Conservation (phyloP, 192 early-diverging fungal species). For the Backusella circina region DNA sequence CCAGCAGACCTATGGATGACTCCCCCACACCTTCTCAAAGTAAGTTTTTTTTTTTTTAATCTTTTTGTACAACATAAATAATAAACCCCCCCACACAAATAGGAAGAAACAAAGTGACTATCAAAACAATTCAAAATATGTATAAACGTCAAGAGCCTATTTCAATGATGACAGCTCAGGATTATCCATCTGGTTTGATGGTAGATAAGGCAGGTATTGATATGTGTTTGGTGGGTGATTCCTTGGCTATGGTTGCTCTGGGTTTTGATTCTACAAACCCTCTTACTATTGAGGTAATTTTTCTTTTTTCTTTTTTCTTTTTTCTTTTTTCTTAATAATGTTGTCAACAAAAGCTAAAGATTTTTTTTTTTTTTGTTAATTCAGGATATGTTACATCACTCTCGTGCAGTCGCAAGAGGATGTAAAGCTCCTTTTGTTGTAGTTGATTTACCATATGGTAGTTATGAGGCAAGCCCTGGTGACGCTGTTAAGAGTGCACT, state of each 20-base stretch:
- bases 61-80: not conserved
- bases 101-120: slow-evolving; percentile 78
- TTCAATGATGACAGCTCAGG: slow-evolving; percentile 93
- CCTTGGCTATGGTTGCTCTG: slow-evolving; percentile 94
- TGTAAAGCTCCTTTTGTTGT: slow-evolving; percentile 74
- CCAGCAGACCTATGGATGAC: slow-evolving; percentile 14
- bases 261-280: slow-evolving; percentile 84
- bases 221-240: slow-evolving; percentile 90
- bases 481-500: slow-evolving; percentile 78
- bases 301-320: not conserved
- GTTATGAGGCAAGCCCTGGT: slow-evolving; percentile 77
- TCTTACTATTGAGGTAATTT: slow-evolving; percentile 76
- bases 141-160: slow-evolving; percentile 75
- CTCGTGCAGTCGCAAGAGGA: slow-evolving; percentile 83
- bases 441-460: slow-evolving; percentile 90
- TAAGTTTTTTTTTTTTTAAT: slow-evolving; percentile 8
- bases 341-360: not conserved
- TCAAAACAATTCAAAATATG: slow-evolving; percentile 74
- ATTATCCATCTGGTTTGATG: slow-evolving; percentile 88
- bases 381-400: slow-evolving; percentile 96
- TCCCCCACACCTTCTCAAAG: slow-evolving; percentile 1
- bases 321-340: not conserved
- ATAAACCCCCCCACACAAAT: not conserved
- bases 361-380: no score
- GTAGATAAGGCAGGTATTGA: slow-evolving; percentile 85